Evolutionary conservation across 2,329 filamentous ascomycete species (phyloP).

Genomic region (Fusarium sp.): DNA sequence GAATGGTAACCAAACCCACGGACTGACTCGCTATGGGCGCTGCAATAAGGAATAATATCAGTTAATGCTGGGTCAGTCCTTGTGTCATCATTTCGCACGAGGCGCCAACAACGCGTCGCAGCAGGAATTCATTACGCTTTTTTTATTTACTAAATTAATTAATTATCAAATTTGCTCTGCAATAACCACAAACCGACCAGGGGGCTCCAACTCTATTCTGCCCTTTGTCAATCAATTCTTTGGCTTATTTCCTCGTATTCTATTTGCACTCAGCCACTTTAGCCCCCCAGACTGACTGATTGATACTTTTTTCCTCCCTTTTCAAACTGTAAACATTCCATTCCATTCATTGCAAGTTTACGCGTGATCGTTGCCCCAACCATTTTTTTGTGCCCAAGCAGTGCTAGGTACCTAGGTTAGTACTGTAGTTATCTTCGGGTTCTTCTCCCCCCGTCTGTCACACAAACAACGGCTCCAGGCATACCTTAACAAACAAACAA

Average conservation of each 20-base stretch:
- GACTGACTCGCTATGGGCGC: constrained; percentile 22
- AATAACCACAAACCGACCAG: not conserved
- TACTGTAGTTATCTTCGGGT: constrained; percentile 2
- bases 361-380: constrained; percentile 16
- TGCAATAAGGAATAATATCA: not conserved
- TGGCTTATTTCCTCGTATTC: not conserved
- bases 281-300: not conserved
- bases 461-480: constrained; percentile 34
- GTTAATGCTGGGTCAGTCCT: constrained; percentile 6
- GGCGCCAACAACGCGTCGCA: constrained; percentile 24
- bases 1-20: not conserved
- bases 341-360: not conserved
- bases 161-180: not conserved
- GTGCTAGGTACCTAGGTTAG: too few relatives aligned
- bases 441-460: constrained; percentile 26
- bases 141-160: constrained; percentile 4
- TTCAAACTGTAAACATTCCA: constrained; percentile 18
- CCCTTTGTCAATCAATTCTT: not conserved
- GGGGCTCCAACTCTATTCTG: constrained; percentile 11
- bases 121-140: constrained; percentile 9
- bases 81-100: constrained; percentile 32
- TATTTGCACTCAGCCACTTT: not conserved
- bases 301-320: constrained; percentile 7
- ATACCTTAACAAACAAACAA: constrained; percentile 39
- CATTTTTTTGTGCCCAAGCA: constrained; percentile 2